Percentiles rank a stretch among this genome's conserved stretches.
Conservation (phyloP, 106 monocot genomes). For the Ottelia alismoides region DNA sequence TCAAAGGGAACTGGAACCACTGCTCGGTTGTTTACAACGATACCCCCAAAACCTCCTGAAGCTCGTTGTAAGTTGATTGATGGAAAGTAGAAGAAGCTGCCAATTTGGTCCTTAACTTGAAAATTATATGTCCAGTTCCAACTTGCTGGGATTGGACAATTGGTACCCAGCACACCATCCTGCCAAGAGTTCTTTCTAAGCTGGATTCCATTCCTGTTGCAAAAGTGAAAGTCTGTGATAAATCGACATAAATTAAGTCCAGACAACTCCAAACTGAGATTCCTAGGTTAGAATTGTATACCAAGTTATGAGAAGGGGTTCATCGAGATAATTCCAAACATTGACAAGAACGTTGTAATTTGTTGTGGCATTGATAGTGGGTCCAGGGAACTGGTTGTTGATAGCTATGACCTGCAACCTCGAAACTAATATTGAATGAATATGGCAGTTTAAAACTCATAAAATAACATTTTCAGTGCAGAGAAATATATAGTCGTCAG, state of each 20-base stretch:
- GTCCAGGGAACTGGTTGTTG: conserved; percentile 32
- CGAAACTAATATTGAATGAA: not conserved
- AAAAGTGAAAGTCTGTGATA: no score
- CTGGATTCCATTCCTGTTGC: conserved; percentile 70
- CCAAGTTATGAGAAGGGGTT: conserved; percentile 37
- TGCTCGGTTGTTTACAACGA: conserved; percentile 57
- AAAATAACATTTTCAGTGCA: not conserved
- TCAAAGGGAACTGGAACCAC: conserved; percentile 61
- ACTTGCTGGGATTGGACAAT: conserved; percentile 72
- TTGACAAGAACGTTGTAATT: conserved; percentile 24
- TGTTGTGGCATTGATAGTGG: conserved; percentile 19
- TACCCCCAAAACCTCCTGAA: conserved; percentile 59
- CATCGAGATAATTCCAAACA: conserved; percentile 22
- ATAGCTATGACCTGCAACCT: conserved; percentile 28
- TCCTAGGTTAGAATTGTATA: not conserved
- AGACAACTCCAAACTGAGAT: no score
- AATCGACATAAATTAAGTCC: no score
- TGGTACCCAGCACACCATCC: conserved; percentile 87
- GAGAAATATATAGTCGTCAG: not conserved
- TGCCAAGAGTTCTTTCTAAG: conserved; percentile 74
- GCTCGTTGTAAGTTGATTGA: conserved; percentile 61
- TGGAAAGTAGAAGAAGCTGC: conserved; percentile 93
- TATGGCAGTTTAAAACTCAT: not conserved
- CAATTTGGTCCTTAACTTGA: conserved; percentile 93
- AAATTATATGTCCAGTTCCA: conserved; percentile 96